Percentiles rank a stretch among this genome's conserved stretches.
Conservation (phyloP, 164 flowering plant genomes). For the Aristolochia fimbriata region DNA sequence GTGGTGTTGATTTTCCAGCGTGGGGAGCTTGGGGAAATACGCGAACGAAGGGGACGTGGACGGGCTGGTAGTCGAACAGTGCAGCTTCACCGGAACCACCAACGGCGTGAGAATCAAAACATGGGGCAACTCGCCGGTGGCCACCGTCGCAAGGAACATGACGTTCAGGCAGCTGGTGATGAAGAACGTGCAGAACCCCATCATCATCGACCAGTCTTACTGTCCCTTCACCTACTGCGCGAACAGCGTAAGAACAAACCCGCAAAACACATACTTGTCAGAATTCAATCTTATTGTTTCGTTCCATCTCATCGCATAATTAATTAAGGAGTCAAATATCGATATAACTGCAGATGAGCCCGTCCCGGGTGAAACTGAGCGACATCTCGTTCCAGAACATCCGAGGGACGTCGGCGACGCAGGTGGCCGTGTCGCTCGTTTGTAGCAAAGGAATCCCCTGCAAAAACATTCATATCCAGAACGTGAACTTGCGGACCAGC, state of each 20-base stretch:
- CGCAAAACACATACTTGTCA: no score
- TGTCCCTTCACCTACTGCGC: constrained; percentile 29
- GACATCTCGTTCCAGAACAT: constrained; percentile 45
- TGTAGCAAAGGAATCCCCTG: constrained; percentile 53
- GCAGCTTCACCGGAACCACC: constrained; percentile 35
- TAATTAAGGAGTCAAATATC: no score
- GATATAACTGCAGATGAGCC: constrained; percentile 28
- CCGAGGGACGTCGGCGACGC: constrained; percentile 45
- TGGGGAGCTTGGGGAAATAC: constrained; percentile 59
- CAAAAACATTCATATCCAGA: constrained; percentile 31
- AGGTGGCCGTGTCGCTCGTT: constrained; percentile 36
- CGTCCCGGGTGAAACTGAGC: constrained; percentile 40
- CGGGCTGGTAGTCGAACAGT: constrained; percentile 35
- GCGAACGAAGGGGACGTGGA: constrained; percentile 37
- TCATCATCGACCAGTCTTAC: constrained; percentile 51
- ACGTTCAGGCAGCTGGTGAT: constrained; percentile 46
- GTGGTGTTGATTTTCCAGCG: constrained; percentile 17
- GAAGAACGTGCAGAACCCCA: constrained; percentile 55
- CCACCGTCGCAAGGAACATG: constrained; percentile 40
- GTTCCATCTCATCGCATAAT: no score
- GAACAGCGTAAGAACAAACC: not conserved
- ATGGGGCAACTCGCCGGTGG: constrained; percentile 46
- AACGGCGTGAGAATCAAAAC: constrained; percentile 70
- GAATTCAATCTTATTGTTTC: no score
- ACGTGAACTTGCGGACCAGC: constrained; percentile 27